Evolutionary conservation across 345 rosid genomes (phyloP), one percentile per base, ranked within the genome.

Genomic region (Anacardium occidentale): DNA sequence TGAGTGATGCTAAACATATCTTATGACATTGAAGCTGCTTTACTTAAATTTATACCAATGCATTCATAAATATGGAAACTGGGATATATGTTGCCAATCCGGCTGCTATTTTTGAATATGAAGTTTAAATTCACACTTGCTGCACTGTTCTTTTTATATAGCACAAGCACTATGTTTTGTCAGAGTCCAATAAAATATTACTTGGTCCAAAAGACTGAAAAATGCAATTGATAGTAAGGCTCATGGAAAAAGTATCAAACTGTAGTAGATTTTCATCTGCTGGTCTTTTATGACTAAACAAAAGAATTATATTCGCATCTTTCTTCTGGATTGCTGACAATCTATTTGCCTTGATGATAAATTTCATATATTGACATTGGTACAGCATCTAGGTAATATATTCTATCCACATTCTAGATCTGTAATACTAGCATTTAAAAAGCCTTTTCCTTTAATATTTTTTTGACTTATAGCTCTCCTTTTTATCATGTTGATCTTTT

Each of bases 131-230:
- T 37, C 42, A 37, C 42, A 37, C 40, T 37, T 37, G 42, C 42
- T 0, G 8, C 42, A 37, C 42, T 37, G 9, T 37, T 37, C 42
- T 63, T 9, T 0, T 63, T 15, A 26, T 48, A n/a, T 4, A 40
- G 29, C 21, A 42, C 48, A 13, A 10, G 8, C 24, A 64, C 24
- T 45, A 7, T 47, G 3, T 22, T 45, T 64, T 64, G 15, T 57
- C 13, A 50, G 4, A 56, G 24, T 42, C 40, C 2, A 15, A 0
- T 55, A 34, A 59, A 37, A 9, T 32, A 54, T 7, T 26, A n/a
- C 53, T 69, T 56, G 52, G 56, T 69, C 13, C 40, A 29, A 44
- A 69, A 17, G 42, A 40, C 21, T 68, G 72, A 54, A 32, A 56
- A 55, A 24, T 56, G 61, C 53, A 53, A 40, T 53, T 68, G 62